Evolutionary conservation across 1,284 basidiomycete genomes (phyloP), one percentile per base, ranked within the genome.

Genomic region (Ustilago bromivora): DNA sequence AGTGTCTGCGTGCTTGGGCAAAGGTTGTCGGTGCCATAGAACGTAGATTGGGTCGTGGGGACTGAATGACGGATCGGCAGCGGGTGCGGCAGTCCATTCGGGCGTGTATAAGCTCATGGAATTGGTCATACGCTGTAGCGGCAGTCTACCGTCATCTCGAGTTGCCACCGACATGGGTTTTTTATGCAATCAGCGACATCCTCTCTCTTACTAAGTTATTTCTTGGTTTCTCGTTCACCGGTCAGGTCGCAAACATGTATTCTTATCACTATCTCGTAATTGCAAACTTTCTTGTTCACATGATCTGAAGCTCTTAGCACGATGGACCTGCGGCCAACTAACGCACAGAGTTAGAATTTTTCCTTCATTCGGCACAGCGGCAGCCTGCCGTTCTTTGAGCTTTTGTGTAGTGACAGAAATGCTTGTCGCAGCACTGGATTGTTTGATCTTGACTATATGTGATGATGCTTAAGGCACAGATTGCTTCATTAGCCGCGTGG

Each of bases 1-100:
- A 77, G 55, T 36, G 32, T 1, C 32, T 77, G 54, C 56, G 75
- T 11, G 57, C 67, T 15, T 77, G 75, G 75, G 71, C 75, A 13
- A 77, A 77, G 58, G 15, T 65, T 5, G 67, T 77, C 5, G 75
- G 66, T 2, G 7, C 61, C 0, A 34, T 71, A 0, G 67, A 77
- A 32, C 38, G 71, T 15, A 60, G 57, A 23, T 52, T 77, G 3
- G 75, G 67, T 23, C 51, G 63, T 2, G 47, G 58, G 43, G 34
- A 56, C 28, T 69, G 60, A 58, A 32, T 10, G 13, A n/a, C 23
- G 13, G 15, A 13, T 17, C 41, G 41, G 41, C 17, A 19, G 41
- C 7, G n/a, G 7, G 8, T 1, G 31, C 8, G 12, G 12, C 11
- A 7, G 5, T 32, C 31, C 28, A 6, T 10, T 51, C 11, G 4